A percentile compares a stretch with the other conserved stretches of the same genome.
These are phyloP conservation scores for Aspergillus funiculosus DNA, from an alignment of 495 filamentous ascomycete genomes.

Conservation along the genomic window DNA sequence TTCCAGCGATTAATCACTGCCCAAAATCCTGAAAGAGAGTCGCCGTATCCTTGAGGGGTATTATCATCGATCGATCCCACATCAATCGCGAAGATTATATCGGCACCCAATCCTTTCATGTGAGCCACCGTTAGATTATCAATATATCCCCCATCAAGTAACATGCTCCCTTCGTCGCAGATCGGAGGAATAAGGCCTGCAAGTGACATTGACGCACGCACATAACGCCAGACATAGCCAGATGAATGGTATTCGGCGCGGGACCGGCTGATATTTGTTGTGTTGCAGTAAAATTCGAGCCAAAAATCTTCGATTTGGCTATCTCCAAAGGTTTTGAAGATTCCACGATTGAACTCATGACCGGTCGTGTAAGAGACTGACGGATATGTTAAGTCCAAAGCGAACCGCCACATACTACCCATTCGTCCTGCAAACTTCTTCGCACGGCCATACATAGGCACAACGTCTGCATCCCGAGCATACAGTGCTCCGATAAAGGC, in stretches of 20 bases:
- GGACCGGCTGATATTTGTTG: constrained; percentile 91
- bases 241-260: constrained; percentile 86
- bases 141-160: constrained; percentile 92
- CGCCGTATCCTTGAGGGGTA: constrained; percentile 83
- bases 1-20: constrained; percentile 94
- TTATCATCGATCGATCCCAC: constrained; percentile 89
- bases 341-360: constrained; percentile 97
- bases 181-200: constrained; percentile 88
- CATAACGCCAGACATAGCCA: constrained; percentile 94
- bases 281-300: constrained; percentile 99
- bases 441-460: constrained; percentile 91
- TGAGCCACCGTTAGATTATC: constrained; percentile 96
- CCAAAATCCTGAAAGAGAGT: constrained; percentile 94
- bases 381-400: constrained; percentile 90
- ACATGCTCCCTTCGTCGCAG: constrained; percentile 93
- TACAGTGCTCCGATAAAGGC: constrained; percentile 94
- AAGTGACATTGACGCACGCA: constrained; percentile 91
- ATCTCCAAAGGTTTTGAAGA: constrained; percentile 97
- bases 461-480: constrained; percentile 91
- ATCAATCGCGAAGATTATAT: constrained; percentile 93
- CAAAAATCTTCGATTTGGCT: constrained; percentile 98
- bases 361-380: constrained; percentile 94
- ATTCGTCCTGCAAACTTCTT: constrained; percentile 97
- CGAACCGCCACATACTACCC: constrained; percentile 96
- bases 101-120: constrained; percentile 90